Evolutionary conservation across 495 filamentous ascomycete genomes (phyloP).

Genomic region (Margaritispora aquatica): DNA sequence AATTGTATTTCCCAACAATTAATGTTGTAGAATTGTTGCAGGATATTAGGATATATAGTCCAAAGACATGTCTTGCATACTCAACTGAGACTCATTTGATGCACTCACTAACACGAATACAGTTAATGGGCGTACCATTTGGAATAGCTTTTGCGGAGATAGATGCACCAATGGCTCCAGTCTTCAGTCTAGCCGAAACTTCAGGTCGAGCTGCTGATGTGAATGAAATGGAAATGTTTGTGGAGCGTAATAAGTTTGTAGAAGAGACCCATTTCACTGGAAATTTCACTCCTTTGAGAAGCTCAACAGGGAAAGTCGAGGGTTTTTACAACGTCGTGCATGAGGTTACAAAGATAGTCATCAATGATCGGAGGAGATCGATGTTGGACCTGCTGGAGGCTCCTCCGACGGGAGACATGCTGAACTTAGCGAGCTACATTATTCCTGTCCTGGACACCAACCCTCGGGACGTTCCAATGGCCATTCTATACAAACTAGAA

Average conservation of each 20-base stretch:
- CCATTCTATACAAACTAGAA: constrained; percentile 52
- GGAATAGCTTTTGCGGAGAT: constrained; percentile 4
- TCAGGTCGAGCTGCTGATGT: constrained; percentile 4
- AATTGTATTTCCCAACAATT: no score
- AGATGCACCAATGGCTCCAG: constrained; percentile 52
- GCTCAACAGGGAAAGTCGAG: constrained; percentile 5
- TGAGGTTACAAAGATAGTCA: constrained; percentile 8
- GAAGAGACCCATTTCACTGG: constrained; percentile 18
- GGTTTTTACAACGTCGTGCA: constrained; percentile 11
- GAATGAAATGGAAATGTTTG: constrained; percentile 7
- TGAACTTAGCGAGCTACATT: neutral
- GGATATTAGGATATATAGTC: no score
- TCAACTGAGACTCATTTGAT: no score
- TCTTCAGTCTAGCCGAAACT: constrained; percentile 12
- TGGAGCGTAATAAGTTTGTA: constrained; percentile 7
- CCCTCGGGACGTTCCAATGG: constrained; percentile 53
- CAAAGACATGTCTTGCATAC: no score
- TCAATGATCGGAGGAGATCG: constrained; percentile 7
- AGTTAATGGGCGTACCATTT: constrained; percentile 13
- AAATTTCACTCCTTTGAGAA: constrained; percentile 8
- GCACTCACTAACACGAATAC: no score
- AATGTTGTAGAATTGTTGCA: no score
- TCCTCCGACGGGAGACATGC: neutral
- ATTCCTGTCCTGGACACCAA: constrained; percentile 29
- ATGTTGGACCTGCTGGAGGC: constrained; percentile 12